Conservation (phyloP, 202 grass and related monocot species). For the Carex arenaria region DNA sequence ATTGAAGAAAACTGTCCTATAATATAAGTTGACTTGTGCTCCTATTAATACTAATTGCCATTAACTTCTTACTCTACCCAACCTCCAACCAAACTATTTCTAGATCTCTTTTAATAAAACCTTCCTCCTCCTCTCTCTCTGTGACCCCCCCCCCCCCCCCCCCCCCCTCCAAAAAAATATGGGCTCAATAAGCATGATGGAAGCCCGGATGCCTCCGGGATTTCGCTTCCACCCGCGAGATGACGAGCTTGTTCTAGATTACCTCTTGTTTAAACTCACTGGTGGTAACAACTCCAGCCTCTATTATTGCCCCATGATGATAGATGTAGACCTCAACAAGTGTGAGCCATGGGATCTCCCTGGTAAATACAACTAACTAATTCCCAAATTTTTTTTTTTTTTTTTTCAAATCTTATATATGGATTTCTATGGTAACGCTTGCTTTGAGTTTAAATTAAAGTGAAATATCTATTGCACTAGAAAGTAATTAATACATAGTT, state of each 20-base stretch:
- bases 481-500: not conserved
- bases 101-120: constrained; percentile 20
- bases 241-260: constrained; percentile 81
- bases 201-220: constrained; percentile 66
- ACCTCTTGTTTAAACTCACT: constrained; percentile 61
- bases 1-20: not conserved
- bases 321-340: constrained; percentile 97
- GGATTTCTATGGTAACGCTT: not conserved
- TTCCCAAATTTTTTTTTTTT: not conserved
- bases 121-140: not conserved
- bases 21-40: not conserved
- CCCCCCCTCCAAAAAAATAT: constrained; percentile 6
- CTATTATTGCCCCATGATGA: constrained; percentile 36
- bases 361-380: constrained; percentile 32
- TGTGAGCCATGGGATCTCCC: constrained; percentile 89
- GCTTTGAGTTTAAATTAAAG: not conserved
- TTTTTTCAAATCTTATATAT: not conserved
- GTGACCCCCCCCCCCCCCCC: too few relatives aligned
- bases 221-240: constrained; percentile 86
- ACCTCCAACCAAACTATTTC: constrained; percentile 12
- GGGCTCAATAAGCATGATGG: constrained; percentile 70
- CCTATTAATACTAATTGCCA: constrained; percentile 7
- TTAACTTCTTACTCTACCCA: not conserved
- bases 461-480: not conserved
- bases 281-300: not conserved